These are phyloP conservation scores for Hydrangea macrophylla DNA, from an alignment of 148 eudicot species.

Conservation along the genomic window DNA sequence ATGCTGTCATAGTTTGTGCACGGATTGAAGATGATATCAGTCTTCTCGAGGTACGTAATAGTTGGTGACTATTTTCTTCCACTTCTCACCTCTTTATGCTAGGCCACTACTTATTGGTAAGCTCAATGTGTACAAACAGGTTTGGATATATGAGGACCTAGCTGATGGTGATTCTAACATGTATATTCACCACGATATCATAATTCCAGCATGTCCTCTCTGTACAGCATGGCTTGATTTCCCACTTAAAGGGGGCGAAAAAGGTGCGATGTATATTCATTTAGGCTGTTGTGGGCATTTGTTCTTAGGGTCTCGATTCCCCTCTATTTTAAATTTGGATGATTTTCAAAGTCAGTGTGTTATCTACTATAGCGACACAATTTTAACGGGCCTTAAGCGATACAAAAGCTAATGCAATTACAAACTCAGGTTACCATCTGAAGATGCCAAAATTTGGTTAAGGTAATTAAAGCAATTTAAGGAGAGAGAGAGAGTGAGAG, in stretches of 20 bases:
- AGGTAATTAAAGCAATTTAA: no score
- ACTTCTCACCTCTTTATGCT: neutral
- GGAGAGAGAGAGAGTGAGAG: no score
- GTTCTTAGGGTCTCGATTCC: neutral
- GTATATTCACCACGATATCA: slow-evolving; percentile 84
- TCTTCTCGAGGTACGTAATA: slow-evolving; percentile 69
- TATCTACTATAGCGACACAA: neutral
- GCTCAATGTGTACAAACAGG: slow-evolving; percentile 34
- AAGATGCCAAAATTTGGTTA: no score
- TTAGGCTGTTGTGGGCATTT: neutral
- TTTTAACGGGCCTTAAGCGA: neutral
- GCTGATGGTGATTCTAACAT: slow-evolving; percentile 57
- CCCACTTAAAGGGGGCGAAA: slow-evolving; percentile 89
- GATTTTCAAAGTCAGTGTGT: neutral
- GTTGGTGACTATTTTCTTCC: neutral
- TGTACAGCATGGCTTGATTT: slow-evolving; percentile 97
- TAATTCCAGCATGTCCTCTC: slow-evolving; percentile 80
- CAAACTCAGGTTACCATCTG: no score
- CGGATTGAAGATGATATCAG: slow-evolving; percentile 86
- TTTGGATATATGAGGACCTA: slow-evolving; percentile 69
- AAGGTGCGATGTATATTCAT: slow-evolving; percentile 39
- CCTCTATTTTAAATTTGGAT: neutral
- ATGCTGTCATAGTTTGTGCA: slow-evolving; percentile 77
- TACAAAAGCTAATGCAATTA: neutral
- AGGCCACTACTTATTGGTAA: slow-evolving; percentile 10